These are phyloP conservation scores for Candida koratica DNA, from an alignment of 805 yeast species.

Conservation along the genomic window DNA sequence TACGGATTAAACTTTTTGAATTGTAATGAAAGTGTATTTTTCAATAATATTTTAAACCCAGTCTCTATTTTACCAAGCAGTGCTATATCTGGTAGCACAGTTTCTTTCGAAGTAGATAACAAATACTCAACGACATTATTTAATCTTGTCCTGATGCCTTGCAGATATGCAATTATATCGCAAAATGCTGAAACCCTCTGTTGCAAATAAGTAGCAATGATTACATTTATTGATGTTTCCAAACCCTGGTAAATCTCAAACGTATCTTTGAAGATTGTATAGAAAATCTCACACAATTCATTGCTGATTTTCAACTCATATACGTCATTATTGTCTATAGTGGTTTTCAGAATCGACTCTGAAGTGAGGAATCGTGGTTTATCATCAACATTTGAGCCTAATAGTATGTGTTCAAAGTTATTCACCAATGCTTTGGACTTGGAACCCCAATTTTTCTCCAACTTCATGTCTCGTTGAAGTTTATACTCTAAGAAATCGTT, in stretches of 20 bases:
- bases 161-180: constrained; percentile 8
- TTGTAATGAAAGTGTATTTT: constrained; percentile 10
- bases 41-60: constrained; percentile 11
- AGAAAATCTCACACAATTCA: constrained; percentile 18
- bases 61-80: constrained; percentile 12
- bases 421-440: constrained; percentile 13
- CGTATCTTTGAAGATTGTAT: constrained; percentile 16
- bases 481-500: constrained; percentile 16
- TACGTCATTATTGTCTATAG: background rate
- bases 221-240: background rate
- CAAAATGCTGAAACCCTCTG: constrained; percentile 6
- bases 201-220: constrained; percentile 13
- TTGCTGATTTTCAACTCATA: constrained; percentile 13
- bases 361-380: constrained; percentile 17
- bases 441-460: constrained; percentile 11
- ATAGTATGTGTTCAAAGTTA: constrained; percentile 17
- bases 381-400: constrained; percentile 19
- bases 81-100: constrained; percentile 1
- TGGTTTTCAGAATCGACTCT: constrained; percentile 2
- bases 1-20: constrained; percentile 1
- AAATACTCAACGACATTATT: constrained; percentile 13
- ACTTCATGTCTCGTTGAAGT: constrained; percentile 15
- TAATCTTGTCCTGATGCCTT: constrained; percentile 12
- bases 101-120: constrained; percentile 5
- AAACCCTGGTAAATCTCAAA: constrained; percentile 2